A percentile compares a stretch with the other conserved stretches of the same genome.
These are phyloP conservation scores for Didymellaceae sp. DNA, from an alignment of 2,329 filamentous ascomycete species.

Conservation along the genomic window DNA sequence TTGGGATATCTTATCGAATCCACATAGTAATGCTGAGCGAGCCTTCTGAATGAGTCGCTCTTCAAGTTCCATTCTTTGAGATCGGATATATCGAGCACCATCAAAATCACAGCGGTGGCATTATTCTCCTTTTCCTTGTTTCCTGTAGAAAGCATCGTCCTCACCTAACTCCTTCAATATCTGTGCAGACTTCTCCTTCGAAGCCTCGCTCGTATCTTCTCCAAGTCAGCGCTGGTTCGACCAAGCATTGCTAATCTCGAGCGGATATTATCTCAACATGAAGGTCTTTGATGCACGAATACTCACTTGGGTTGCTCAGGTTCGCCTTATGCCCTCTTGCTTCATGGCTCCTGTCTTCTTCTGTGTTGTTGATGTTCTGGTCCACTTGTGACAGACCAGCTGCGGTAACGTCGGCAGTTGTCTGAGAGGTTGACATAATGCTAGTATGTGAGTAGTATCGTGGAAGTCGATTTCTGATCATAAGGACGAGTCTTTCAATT, in stretches of 20 bases:
- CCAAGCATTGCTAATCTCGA: too few species aligned
- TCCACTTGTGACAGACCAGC: constrained; percentile 26
- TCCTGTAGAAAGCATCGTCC: constrained; percentile 1
- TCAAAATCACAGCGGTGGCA: background rate
- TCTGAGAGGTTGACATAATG: constrained; percentile 19
- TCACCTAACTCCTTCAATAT: constrained; percentile 2
- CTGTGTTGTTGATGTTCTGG: constrained; percentile 34
- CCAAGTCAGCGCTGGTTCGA: background rate
- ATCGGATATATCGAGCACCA: background rate
- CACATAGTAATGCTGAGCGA: background rate
- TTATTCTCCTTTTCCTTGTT: constrained; percentile 8
- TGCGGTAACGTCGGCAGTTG: constrained; percentile 24
- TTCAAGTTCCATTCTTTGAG: background rate
- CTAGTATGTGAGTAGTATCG: constrained; percentile 1
- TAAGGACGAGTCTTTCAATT: background rate
- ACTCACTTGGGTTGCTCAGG: constrained; percentile 55
- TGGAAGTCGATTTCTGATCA: constrained; percentile 8
- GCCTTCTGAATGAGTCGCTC: background rate
- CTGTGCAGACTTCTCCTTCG: constrained; percentile 6
- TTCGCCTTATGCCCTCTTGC: constrained; percentile 56
- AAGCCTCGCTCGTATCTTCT: constrained; percentile 21
- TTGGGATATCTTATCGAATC: background rate
- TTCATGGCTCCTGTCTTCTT: constrained; percentile 27
- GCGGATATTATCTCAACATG: background rate
- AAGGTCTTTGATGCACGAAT: background rate